Conservation (phyloP, 208 protist genomes). For the Tetramitus jugosus region DNA sequence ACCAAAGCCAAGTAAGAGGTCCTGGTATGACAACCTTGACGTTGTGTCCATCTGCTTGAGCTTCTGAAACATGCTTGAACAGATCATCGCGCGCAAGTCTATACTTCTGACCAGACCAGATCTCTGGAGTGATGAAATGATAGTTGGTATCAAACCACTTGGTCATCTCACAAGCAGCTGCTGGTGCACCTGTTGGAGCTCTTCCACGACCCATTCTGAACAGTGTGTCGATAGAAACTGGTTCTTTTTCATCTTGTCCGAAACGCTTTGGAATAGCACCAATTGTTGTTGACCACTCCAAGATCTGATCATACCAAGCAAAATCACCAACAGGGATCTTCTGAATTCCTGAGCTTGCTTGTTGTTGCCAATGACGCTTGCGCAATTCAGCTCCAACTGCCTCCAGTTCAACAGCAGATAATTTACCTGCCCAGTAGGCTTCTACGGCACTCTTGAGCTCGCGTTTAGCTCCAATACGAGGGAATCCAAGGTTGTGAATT, state of each 20-base stretch:
- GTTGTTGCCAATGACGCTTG: slow-evolving; percentile 23
- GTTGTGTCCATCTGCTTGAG: slow-evolving; percentile 32
- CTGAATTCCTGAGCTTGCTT: slow-evolving; percentile 43
- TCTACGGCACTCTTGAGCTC: slow-evolving; percentile 70
- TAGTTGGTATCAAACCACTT: slow-evolving; percentile 88
- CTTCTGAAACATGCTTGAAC: slow-evolving; percentile 46
- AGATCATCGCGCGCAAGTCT: slow-evolving; percentile 20
- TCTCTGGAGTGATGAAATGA: slow-evolving; percentile 79
- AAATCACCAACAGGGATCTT: slow-evolving; percentile 62
- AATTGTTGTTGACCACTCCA: slow-evolving; percentile 57
- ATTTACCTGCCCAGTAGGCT: slow-evolving; percentile 57
- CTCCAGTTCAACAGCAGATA: slow-evolving; percentile 43
- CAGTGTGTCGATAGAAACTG: slow-evolving; percentile 50
- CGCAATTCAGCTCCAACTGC: slow-evolving; percentile 27
- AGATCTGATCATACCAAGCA: slow-evolving; percentile 64
- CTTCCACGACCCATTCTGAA: slow-evolving; percentile 72
- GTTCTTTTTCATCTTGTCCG: slow-evolving; percentile 37
- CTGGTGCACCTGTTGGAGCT: slow-evolving; percentile 31
- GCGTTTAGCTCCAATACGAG: slow-evolving; percentile 61
- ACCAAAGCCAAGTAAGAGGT: slow-evolving; percentile 60
- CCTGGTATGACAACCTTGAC: slow-evolving; percentile 64
- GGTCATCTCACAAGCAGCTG: slow-evolving; percentile 66
- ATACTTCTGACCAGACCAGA: slow-evolving; percentile 41
- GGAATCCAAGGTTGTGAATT: too few relatives aligned
- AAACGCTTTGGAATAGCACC: slow-evolving; percentile 53